Percentiles rank a stretch among this genome's conserved stretches.
phyloP scores from a whole-genome alignment of 2,329 filamentous ascomycete genomes.

The Colletotrichum eremochloae region DNA sequence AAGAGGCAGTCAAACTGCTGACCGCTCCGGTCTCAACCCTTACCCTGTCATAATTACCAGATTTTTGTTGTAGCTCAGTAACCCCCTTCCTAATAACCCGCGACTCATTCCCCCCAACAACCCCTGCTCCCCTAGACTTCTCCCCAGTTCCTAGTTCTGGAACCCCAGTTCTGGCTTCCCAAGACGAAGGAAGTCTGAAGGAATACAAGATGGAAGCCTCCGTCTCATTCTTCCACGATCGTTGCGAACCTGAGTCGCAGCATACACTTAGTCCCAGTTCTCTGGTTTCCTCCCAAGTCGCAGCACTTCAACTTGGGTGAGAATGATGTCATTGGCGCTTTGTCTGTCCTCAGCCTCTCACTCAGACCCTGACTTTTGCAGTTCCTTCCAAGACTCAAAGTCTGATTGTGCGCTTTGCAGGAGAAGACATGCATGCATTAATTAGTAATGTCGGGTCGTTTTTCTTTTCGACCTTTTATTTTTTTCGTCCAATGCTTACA shows the following conservation, averaged over 20 bases:
- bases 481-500: background rate
- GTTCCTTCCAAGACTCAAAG: background rate
- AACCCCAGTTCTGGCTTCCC: background rate
- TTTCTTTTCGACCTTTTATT: background rate
- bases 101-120: conserved; percentile 5
- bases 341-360: background rate
- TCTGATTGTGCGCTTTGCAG: background rate
- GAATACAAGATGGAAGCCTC: conserved; percentile 4
- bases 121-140: background rate
- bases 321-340: conserved; percentile 18
- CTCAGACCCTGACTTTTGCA: conserved; percentile 2
- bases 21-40: background rate
- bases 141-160: conserved; percentile 1
- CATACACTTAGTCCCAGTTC: background rate
- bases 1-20: background rate
- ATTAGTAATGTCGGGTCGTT: background rate
- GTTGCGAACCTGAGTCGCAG: conserved; percentile 1
- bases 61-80: background rate
- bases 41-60: background rate
- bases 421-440: background rate
- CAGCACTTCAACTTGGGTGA: background rate
- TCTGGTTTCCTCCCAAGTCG: too few species aligned
- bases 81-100: background rate
- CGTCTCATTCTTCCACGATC: conserved; percentile 1
- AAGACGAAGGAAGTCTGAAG: conserved; percentile 2